Conservation (phyloP, 2,329 filamentous ascomycete species). For the Nigrospora oryzae region DNA sequence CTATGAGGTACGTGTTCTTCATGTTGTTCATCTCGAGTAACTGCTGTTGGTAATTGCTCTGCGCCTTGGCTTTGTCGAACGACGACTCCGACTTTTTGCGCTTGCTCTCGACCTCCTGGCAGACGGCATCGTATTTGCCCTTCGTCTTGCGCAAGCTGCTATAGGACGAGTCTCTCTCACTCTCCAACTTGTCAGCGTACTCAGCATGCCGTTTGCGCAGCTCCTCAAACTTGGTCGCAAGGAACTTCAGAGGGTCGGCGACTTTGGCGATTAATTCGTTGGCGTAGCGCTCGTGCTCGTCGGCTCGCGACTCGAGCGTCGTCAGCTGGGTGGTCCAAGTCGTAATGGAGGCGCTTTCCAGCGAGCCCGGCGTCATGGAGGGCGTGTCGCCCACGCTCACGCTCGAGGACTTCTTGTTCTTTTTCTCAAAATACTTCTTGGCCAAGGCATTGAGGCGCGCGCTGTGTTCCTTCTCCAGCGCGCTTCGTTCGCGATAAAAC, state of each 20-base stretch:
- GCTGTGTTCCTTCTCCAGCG: constrained; percentile 95
- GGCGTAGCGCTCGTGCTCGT: constrained; percentile 81
- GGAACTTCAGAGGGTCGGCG: constrained; percentile 76
- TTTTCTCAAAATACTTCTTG: constrained; percentile 97
- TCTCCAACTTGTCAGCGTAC: constrained; percentile 80
- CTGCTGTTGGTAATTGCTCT: constrained; percentile 87
- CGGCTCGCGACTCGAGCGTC: constrained; percentile 78
- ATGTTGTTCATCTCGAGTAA: constrained; percentile 91
- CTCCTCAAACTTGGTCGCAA: constrained; percentile 74
- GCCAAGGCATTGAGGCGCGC: constrained; percentile 79
- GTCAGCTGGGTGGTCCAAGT: constrained; percentile 94
- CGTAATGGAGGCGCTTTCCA: constrained; percentile 93
- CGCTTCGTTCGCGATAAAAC: constrained; percentile 92
- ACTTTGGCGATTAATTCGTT: constrained; percentile 71
- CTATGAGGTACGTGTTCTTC: constrained; percentile 97
- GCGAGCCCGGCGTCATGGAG: constrained; percentile 84
- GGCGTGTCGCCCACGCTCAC: constrained; percentile 92
- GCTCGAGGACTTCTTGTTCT: constrained; percentile 77
- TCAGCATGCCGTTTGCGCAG: constrained; percentile 85
- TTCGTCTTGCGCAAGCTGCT: constrained; percentile 84
- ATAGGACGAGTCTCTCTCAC: constrained; percentile 79
- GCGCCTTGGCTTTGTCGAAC: constrained; percentile 91
- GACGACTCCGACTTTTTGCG: constrained; percentile 91
- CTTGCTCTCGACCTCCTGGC: constrained; percentile 88
- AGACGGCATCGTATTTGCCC: constrained; percentile 83